Percentiles rank a stretch among this genome's conserved stretches.
phyloP scores from a whole-genome alignment of 345 rosid genomes.

The Acer saccharum region DNA sequence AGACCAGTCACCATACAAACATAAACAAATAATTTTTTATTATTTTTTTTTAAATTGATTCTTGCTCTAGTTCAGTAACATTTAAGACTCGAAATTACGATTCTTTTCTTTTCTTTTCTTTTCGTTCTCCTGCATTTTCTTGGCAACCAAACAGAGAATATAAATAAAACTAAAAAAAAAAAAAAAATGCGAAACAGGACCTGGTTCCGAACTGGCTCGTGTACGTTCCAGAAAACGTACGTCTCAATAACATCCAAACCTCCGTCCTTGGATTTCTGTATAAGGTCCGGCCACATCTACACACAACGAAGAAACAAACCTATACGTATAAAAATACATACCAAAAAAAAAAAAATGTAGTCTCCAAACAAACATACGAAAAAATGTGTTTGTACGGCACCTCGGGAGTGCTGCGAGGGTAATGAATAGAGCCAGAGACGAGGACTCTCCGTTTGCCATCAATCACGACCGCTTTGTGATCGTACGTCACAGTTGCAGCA shows the following conservation, averaged over 20 bases:
- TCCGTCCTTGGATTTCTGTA: constrained; percentile 96
- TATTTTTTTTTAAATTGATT: no score
- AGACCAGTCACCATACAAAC: background rate
- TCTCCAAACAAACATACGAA: background rate
- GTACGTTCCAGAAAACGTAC: constrained; percentile 86
- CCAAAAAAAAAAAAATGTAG: background rate
- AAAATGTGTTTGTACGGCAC: constrained; percentile 25
- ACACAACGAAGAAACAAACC: constrained; percentile 10
- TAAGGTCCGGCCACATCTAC: constrained; percentile 97
- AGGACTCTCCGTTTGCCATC: constrained; percentile 76
- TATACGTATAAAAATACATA: background rate
- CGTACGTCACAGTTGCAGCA: constrained; percentile 70
- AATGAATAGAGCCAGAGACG: constrained; percentile 93
- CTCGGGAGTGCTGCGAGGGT: constrained; percentile 94
- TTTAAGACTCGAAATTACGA: background rate
- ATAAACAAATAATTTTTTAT: no score
- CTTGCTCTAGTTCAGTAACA: background rate
- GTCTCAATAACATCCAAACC: constrained; percentile 92
- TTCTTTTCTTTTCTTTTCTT: background rate
- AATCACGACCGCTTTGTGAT: constrained; percentile 72
- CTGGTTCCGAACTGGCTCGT: constrained; percentile 86
- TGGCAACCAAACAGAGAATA: constrained; percentile 23
- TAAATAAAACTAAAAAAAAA: background rate
- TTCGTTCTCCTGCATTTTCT: constrained; percentile 17
- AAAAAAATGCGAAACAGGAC: constrained; percentile 30